Percentiles rank a stretch among this genome's conserved stretches.
Evolutionary conservation across 2,329 filamentous ascomycete species (phyloP).

Genomic region (Aotearoamyces nothofagi): DNA sequence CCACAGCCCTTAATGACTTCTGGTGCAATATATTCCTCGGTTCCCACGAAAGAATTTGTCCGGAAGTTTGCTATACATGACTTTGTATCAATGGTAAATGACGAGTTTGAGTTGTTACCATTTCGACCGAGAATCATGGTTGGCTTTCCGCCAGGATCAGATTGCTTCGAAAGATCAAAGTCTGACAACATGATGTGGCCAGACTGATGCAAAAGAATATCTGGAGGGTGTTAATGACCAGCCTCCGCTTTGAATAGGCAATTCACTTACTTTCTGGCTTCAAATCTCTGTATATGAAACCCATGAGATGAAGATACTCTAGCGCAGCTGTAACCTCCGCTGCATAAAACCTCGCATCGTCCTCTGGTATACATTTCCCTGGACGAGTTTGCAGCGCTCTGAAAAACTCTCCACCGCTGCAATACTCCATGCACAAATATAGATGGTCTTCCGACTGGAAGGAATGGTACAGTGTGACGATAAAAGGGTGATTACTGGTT

Average conservation of each 20-base stretch:
- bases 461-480: constrained; percentile 95
- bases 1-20: constrained; percentile 98
- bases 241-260: constrained; percentile 6
- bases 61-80: constrained; percentile 97
- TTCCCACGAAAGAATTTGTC: constrained; percentile 96
- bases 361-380: constrained; percentile 93
- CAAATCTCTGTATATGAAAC: constrained; percentile 95
- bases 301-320: constrained; percentile 96
- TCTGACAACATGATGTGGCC: constrained; percentile 99
- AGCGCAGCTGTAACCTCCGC: constrained; percentile 93
- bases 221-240: constrained; percentile 33
- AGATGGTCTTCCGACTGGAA: constrained; percentile 98
- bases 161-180: constrained; percentile 97
- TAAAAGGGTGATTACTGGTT: constrained; percentile 97
- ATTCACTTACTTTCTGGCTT: constrained; percentile 82
- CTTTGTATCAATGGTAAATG: constrained; percentile 96
- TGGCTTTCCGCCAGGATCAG: constrained; percentile 84
- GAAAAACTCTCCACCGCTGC: constrained; percentile 97
- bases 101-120: constrained; percentile 68
- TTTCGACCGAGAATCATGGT: constrained; percentile 89
- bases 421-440: constrained; percentile 99
- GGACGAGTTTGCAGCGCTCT: constrained; percentile 88
- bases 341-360: constrained; percentile 93
- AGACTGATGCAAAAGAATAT: constrained; percentile 96
- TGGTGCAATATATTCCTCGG: constrained; percentile 96